Base-by-base conservation (phyloP, 1,139 yeast genomes). In the Zhuliangozyma parablackwelliae region DNA sequence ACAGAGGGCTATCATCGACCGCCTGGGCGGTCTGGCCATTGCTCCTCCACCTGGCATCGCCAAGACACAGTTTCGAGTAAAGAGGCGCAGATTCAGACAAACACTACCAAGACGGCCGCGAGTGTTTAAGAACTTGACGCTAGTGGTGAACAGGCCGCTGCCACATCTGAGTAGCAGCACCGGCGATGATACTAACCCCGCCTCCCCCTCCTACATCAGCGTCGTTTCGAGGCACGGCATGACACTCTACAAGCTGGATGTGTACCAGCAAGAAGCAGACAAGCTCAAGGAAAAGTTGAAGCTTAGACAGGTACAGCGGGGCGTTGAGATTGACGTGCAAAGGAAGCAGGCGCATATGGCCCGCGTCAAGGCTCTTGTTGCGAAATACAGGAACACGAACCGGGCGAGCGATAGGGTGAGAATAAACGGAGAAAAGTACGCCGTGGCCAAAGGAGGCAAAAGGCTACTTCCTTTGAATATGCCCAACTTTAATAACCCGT, bases 371-470 rank as follows among this genome's bases (percentile, higher is more conserved):
- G 32, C 44, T 4, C 48, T 53, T 31, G 44, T 66, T 10, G 43
- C 55, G 16, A 46, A 52, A 37, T 54, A 63, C 40, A 51, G 59
- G 39, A 42, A 45, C 6, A 53, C 54, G 37, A 63, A 61, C 27
- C 68, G 61, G 28, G 51, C 50, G 36, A 61, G 64, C 41, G 78
- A 75, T 44, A 51, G 77, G 32, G 47, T 68, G 1, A 41, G 42
- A 16, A 52, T 71, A 8, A 61, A 57, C 25, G 65, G 63, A 5
- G 57, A 55, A 7, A 45, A 46, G 21, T 71, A 53, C 47, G 69
- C 74, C 0, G 63, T 72, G 7, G 46, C 63, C 0, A 42, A 50
- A 11, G 50, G 49, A 27, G 77, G 76, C 0, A 51, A 54, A 7
- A 51, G 52, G 23, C 52, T 72, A 21, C 54, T 59, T 0, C 65